These are phyloP conservation scores for Penicillium goetzii DNA, from an alignment of 495 filamentous ascomycete species.

Conservation along the genomic window DNA sequence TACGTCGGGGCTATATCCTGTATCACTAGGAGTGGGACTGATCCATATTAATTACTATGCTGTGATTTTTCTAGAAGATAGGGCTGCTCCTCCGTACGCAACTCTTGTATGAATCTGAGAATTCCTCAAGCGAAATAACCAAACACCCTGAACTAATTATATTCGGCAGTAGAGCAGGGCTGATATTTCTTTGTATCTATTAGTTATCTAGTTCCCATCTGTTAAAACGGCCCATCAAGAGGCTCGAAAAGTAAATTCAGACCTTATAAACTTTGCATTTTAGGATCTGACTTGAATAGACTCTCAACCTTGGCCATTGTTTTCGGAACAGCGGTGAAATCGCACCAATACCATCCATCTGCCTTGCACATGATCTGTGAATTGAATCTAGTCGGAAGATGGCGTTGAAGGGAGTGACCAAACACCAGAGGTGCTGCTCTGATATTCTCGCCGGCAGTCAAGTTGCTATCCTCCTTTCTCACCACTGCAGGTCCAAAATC, in stretches of 20 bases:
- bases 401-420: conserved; percentile 2
- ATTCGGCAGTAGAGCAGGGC: no score
- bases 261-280: neutral
- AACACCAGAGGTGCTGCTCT: neutral
- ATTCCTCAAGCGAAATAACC: no score
- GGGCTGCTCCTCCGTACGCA: no score
- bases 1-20: neutral
- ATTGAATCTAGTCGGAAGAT: conserved; percentile 4
- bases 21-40: neutral
- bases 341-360: conserved; percentile 7
- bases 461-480: neutral
- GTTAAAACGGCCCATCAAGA: neutral
- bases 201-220: no score
- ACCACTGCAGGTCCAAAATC: conserved; percentile 7
- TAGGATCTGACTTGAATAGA: conserved; percentile 1
- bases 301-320: neutral
- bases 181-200: no score
- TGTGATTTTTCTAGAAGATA: neutral
- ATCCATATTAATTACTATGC: neutral
- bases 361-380: conserved; percentile 6
- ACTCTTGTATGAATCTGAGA: no score
- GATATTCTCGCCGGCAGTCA: neutral
- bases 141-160: no score
- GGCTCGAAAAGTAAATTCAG: neutral
- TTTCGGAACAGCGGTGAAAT: neutral